These are phyloP conservation scores for Catharanthus roseus DNA, from an alignment of 257 asterid species.

Conservation along the genomic window DNA sequence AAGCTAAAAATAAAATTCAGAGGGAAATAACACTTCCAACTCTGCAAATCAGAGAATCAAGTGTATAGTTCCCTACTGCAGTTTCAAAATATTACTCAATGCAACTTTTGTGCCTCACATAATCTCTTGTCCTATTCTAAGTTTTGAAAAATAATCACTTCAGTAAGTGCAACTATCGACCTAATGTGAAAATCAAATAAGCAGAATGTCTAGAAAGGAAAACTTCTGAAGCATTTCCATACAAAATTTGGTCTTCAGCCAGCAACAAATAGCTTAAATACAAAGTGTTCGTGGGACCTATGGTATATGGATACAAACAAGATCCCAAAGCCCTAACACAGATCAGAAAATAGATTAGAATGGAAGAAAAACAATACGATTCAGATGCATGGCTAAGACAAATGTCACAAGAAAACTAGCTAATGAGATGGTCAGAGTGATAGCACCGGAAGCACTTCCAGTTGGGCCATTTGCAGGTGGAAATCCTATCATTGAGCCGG, in stretches of 20 bases:
- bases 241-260: background rate
- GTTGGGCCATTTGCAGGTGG: constrained; percentile 77
- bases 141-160: too few relatives aligned
- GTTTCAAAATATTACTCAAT: too few relatives aligned
- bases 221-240: background rate
- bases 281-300: background rate
- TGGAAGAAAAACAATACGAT: constrained; percentile 16
- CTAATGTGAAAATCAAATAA: too few relatives aligned
- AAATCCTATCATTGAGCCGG: constrained; percentile 44
- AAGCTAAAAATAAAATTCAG: too few relatives aligned
- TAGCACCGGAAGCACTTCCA: constrained; percentile 51
- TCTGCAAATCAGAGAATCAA: too few relatives aligned
- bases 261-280: constrained; percentile 7
- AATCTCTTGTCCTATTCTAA: too few relatives aligned
- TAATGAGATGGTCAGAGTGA: constrained; percentile 34
- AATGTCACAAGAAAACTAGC: constrained; percentile 33
- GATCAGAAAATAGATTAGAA: constrained; percentile 19
- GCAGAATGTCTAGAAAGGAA: too few relatives aligned
- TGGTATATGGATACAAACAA: background rate
- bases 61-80: too few relatives aligned
- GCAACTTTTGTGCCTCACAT: too few relatives aligned
- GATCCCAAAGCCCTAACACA: constrained; percentile 4
- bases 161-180: too few relatives aligned
- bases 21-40: too few relatives aligned
- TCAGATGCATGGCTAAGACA: constrained; percentile 31